Evolutionary conservation across 2,329 filamentous ascomycete genomes (phyloP).

Genomic region (Shiraia sp.): DNA sequence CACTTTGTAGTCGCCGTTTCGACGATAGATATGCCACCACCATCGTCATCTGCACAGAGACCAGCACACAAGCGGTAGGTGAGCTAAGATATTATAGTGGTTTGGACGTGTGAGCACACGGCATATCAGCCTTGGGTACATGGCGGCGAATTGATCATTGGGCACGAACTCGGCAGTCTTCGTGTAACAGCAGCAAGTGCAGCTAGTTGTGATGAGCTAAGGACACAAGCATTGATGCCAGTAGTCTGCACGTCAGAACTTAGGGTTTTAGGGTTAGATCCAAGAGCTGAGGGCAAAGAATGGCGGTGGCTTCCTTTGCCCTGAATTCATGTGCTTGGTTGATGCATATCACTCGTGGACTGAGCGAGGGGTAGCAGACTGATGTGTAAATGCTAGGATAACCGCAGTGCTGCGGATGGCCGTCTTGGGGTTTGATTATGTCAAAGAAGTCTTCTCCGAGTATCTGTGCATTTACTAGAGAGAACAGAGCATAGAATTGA

Average conservation of each 20-base stretch:
- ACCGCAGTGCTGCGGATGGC: conserved; percentile 8
- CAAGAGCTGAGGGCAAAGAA: conserved; percentile 18
- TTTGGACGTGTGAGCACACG: conserved; percentile 6
- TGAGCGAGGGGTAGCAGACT: conserved; percentile 17
- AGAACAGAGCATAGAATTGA: conserved; percentile 14
- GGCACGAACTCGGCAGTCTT: conserved; percentile 8
- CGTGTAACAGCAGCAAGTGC: conserved; percentile 13
- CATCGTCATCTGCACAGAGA: conserved; percentile 21
- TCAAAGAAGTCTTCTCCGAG: conserved; percentile 10
- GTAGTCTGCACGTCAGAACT: conserved; percentile 7
- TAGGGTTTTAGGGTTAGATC: conserved; percentile 12
- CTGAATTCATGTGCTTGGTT: conserved; percentile 17
- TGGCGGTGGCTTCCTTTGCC: conserved; percentile 16
- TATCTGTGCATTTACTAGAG: conserved; percentile 8
- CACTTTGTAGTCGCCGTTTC: conserved; percentile 11
- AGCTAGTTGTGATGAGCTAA: conserved; percentile 18
- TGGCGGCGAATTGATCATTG: conserved; percentile 13
- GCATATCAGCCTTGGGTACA: conserved; percentile 15
- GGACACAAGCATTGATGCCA: conserved; percentile 8
- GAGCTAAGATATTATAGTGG: conserved; percentile 8
- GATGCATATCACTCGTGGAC: conserved; percentile 15
- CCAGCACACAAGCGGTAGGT: conserved; percentile 16
- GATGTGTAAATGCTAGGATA: conserved; percentile 10
- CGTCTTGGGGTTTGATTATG: conserved; percentile 14
- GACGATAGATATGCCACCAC: conserved; percentile 15